Evolutionary conservation across 2,329 filamentous ascomycete species (phyloP).

Genomic region (Neurospora sp.): DNA sequence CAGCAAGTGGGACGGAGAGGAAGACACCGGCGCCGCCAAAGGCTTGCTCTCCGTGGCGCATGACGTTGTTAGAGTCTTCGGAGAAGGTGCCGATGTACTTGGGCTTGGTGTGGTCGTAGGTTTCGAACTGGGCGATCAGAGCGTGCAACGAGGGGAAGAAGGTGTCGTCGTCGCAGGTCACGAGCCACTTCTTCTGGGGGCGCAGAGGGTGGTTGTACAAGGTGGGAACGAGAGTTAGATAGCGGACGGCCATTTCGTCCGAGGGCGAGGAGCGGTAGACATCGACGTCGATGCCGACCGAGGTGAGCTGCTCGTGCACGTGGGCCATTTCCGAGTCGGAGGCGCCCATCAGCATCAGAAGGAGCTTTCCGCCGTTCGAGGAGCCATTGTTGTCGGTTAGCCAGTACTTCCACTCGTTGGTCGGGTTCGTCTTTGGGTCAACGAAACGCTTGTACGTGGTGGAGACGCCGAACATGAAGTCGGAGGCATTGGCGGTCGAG

Average conservation of each 20-base stretch:
- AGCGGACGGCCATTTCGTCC: constrained; percentile 48
- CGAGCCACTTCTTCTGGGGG: constrained; percentile 44
- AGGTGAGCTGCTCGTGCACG: constrained; percentile 34
- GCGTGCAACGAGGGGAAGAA: constrained; percentile 52
- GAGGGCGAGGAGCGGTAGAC: constrained; percentile 43
- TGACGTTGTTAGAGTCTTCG: constrained; percentile 49
- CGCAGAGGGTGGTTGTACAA: constrained; percentile 43
- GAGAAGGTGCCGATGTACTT: constrained; percentile 53
- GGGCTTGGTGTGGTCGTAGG: constrained; percentile 39
- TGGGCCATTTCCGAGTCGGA: constrained; percentile 39
- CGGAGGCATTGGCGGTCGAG: constrained; percentile 40
- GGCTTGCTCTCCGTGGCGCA: constrained; percentile 51
- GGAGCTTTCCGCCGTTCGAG: constrained; percentile 46
- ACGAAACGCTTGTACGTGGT: constrained; percentile 46
- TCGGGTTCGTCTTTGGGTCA: constrained; percentile 39
- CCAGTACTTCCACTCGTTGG: constrained; percentile 52
- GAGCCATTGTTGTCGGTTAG: constrained; percentile 44
- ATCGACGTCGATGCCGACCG: constrained; percentile 45
- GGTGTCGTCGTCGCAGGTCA: constrained; percentile 55
- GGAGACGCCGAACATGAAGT: constrained; percentile 50
- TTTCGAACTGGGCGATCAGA: constrained; percentile 39
- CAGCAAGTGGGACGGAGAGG: constrained; percentile 38
- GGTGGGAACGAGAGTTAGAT: constrained; percentile 43
- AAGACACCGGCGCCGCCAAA: constrained; percentile 57
- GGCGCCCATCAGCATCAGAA: constrained; percentile 44